Evolutionary conservation across 768 basidiomycete species (phyloP), one percentile per base, ranked within the genome.

Genomic region (Mycena kentingensis): DNA sequence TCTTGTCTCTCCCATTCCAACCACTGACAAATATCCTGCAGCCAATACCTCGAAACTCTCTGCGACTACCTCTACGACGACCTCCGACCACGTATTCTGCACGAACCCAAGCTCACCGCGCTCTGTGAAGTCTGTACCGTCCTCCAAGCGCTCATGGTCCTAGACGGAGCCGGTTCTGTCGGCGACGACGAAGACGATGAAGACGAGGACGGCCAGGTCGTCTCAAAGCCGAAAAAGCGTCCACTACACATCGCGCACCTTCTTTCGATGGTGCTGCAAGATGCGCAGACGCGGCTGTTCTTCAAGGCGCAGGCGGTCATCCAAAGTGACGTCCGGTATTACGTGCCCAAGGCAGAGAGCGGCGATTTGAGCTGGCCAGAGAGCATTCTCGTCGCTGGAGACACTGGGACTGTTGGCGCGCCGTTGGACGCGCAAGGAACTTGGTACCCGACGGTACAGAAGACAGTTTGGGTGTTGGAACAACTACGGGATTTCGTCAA

Each of bases 51-150:
- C 21, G 94, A 97, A 72, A 86, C 80, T 2, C 80, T 98, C 0
- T 98, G 93, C 59, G 96, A 98, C 70, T 81, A 93, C 61, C 82
- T 98, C 25, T 97, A 95, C 65, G 96, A 98, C 66, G 92, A 94
- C 56, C 81, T 98, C 1, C 88, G 96, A 1, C 96, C 96, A 4
- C 85, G 94, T 3, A 98, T 98, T 55, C 78, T 98, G 2, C 94
- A 98, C 61, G 96, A 98, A 65, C 87, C 87, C 0, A 83, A 88
- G 3, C 80, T 98, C 35, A 87, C 87, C 1, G 85, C 85, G 0
- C 82, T 98, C 0, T 95, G 94, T 65, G 90, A 95, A 68, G 91
- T 98, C 25, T 98, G 96, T 74, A 97, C 92, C 0, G 92, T 98
- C 21, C 77, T 98, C 2, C 91, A 95, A 65, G 96, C 95, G 0